A percentile compares a stretch with the other conserved stretches of the same genome.
Conservation (phyloP, 441 rosid species). For the Arabidopsis hybrid region DNA sequence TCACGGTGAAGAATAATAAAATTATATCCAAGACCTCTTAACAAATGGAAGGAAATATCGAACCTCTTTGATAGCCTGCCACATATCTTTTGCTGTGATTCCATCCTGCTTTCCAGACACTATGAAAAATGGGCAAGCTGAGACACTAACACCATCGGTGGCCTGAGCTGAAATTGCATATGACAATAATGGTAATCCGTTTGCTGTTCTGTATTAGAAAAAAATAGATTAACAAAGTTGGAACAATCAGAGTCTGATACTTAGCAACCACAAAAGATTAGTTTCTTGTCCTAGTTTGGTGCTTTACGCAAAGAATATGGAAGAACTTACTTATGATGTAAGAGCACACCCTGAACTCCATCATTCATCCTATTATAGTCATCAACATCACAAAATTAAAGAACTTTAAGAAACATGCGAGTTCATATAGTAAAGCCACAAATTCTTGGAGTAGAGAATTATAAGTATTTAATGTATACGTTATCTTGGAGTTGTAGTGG, state of each 20-base stretch:
- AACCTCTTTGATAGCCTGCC: conserved; percentile 85
- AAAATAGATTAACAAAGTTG: background rate
- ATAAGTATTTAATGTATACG: conserved; percentile 49
- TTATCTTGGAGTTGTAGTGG: conserved; percentile 75
- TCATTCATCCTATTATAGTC: conserved; percentile 64
- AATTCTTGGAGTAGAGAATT: background rate
- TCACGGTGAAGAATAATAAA: background rate
- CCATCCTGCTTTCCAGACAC: conserved; percentile 72
- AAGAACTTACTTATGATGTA: conserved; percentile 80
- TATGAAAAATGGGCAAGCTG: conserved; percentile 73
- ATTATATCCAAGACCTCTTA: background rate
- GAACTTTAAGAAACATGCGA: background rate
- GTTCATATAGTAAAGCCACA: conserved; percentile 2
- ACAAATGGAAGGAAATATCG: background rate
- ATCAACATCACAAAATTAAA: conserved; percentile 19
- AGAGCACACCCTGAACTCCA: conserved; percentile 68
- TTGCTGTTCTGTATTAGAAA: conserved; percentile 62
- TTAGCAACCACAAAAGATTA: background rate
- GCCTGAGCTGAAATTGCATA: conserved; percentile 81
- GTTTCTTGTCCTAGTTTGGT: background rate
- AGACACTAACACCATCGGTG: conserved; percentile 64
- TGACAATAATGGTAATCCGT: conserved; percentile 61
- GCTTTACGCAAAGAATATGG: conserved; percentile 4
- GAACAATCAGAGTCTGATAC: conserved; percentile 13
- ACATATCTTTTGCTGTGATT: conserved; percentile 83